Conservation (phyloP, 23 red algal genomes). For the Gracilaria domingensis region DNA sequence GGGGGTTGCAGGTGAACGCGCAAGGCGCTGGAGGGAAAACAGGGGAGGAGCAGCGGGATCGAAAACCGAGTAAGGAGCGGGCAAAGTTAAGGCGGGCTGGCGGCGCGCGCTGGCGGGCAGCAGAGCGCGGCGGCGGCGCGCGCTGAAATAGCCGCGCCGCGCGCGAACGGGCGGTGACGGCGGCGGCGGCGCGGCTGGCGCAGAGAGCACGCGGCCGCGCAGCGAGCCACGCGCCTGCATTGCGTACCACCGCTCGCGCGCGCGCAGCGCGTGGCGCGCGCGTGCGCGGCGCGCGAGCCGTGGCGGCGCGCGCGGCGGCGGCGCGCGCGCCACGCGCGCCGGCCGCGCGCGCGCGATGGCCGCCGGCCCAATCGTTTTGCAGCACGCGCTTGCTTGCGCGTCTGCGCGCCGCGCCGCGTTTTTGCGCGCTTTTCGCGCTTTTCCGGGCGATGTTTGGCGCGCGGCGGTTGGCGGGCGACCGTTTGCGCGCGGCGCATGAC, state of each 20-base stretch:
- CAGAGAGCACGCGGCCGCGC: neutral
- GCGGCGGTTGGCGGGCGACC: too few relatives aligned
- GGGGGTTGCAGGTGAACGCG: too few relatives aligned
- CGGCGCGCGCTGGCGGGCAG: neutral
- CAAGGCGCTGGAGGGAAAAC: too few relatives aligned
- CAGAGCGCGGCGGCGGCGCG: neutral
- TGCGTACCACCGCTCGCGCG: neutral
- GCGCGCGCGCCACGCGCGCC: neutral
- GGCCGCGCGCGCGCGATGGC: too few relatives aligned
- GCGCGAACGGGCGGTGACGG: slow-evolving; percentile 28
- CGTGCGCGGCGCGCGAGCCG: neutral
- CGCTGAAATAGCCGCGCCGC: slow-evolving; percentile 27
- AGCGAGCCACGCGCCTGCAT: neutral
- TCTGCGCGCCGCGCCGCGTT: neutral
- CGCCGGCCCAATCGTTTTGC: neutral
- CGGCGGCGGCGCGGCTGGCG: neutral
- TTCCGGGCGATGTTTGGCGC: too few relatives aligned
- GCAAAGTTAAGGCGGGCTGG: neutral
- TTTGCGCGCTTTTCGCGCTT: too few relatives aligned
- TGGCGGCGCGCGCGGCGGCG: neutral
- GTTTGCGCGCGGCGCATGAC: too few relatives aligned
- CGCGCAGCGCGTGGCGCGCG: neutral
- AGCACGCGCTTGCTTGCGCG: neutral
- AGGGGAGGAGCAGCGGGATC: neutral
- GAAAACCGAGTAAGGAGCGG: neutral